These are phyloP conservation scores for Penicillium chermesinum DNA, from an alignment of 495 filamentous ascomycete genomes.

Conservation along the genomic window DNA sequence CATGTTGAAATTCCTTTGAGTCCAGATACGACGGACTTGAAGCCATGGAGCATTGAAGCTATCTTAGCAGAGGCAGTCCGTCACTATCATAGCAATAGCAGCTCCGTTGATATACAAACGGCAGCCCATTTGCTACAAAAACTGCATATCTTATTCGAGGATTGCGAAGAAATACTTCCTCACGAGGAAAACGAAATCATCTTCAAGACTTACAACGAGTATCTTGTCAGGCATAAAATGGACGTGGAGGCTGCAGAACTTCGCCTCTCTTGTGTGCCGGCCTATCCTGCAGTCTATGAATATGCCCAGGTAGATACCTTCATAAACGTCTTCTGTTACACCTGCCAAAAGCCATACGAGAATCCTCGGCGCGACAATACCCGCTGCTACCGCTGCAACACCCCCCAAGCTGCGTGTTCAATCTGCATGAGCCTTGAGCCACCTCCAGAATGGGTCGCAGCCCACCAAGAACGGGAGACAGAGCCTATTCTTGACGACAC, in stretches of 20 bases:
- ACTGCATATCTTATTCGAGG: slow-evolving; percentile 36
- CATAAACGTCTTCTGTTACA: slow-evolving; percentile 45
- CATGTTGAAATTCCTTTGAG: slow-evolving; percentile 28
- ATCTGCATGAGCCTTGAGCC: slow-evolving; percentile 45
- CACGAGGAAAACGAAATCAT: slow-evolving; percentile 45
- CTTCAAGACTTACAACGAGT: slow-evolving; percentile 59
- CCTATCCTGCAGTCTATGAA: slow-evolving; percentile 57
- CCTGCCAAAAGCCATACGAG: slow-evolving; percentile 43
- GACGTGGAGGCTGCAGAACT: slow-evolving; percentile 64
- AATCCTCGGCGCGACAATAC: slow-evolving; percentile 39
- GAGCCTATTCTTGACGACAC: slow-evolving; percentile 7
- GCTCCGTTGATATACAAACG: slow-evolving; percentile 42
- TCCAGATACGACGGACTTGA: slow-evolving; percentile 28
- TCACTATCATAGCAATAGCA: slow-evolving; percentile 38
- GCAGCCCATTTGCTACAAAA: slow-evolving; percentile 45
- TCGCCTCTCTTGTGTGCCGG: slow-evolving; percentile 58
- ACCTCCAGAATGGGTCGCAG: slow-evolving; percentile 45
- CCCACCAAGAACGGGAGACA: slow-evolving; percentile 12
- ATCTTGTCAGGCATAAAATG: slow-evolving; percentile 58
- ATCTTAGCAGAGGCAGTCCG: slow-evolving; percentile 42
- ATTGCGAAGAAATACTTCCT: slow-evolving; percentile 41
- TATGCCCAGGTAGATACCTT: slow-evolving; percentile 47
- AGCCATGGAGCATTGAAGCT: slow-evolving; percentile 46
- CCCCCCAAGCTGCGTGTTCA: slow-evolving; percentile 40
- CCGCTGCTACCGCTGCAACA: slow-evolving; percentile 41